Conservation (phyloP, 2,329 filamentous ascomycete species). For the Fusarium sacchari region DNA sequence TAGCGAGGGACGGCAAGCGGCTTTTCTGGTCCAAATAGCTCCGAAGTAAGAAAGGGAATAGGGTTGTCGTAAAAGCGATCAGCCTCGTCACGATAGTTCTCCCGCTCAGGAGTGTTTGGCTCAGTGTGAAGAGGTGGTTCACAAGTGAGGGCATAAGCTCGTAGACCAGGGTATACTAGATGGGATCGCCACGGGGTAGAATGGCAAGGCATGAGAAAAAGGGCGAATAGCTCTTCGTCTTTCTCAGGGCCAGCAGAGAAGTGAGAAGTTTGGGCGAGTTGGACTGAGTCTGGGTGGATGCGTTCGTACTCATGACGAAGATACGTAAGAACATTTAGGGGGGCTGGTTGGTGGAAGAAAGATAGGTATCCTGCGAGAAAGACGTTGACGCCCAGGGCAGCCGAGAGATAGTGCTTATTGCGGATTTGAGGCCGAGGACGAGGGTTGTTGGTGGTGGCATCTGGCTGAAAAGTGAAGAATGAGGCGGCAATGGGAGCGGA, state of each 20-base stretch:
- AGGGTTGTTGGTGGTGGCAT: conserved; percentile 43
- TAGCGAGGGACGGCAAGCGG: conserved; percentile 59
- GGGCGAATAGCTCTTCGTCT: conserved; percentile 66
- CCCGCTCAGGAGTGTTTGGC: conserved; percentile 69
- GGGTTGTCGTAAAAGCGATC: conserved; percentile 85
- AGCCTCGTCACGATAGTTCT: conserved; percentile 84
- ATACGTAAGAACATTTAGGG: conserved; percentile 77
- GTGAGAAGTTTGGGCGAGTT: conserved; percentile 30
- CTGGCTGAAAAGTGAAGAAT: conserved; percentile 66
- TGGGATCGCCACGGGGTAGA: conserved; percentile 94
- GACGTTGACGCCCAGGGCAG: conserved; percentile 73
- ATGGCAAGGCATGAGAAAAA: conserved; percentile 96
- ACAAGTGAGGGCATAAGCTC: conserved; percentile 87
- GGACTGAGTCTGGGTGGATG: conserved; percentile 55
- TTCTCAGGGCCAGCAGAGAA: conserved; percentile 44
- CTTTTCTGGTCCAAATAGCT: conserved; percentile 56
- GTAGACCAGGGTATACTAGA: conserved; percentile 77
- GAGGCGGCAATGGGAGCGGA: conserved; percentile 72
- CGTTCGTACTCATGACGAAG: conserved; percentile 78
- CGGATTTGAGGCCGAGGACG: conserved; percentile 51
- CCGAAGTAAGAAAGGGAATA: conserved; percentile 62
- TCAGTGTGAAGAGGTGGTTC: conserved; percentile 81
- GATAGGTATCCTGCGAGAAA: conserved; percentile 78
- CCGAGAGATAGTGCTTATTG: conserved; percentile 65
- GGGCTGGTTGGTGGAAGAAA: conserved; percentile 81